These are phyloP conservation scores for Barbatosphaeria neglecta DNA, from an alignment of 495 filamentous ascomycete genomes.

Conservation along the genomic window DNA sequence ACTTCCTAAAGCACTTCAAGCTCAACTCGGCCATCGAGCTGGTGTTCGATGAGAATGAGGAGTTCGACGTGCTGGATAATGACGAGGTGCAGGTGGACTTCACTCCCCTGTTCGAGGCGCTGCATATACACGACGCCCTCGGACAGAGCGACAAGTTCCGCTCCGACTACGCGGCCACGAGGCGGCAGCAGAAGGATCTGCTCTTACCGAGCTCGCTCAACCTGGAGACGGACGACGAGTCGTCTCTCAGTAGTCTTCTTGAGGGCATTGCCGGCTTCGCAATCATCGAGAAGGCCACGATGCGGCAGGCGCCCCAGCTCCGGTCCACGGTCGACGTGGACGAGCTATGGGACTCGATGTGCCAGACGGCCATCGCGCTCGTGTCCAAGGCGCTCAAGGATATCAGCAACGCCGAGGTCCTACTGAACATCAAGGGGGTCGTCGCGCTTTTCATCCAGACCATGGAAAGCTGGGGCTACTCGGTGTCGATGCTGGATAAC, in stretches of 20 bases:
- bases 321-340: constrained; percentile 84
- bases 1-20: constrained; percentile 68
- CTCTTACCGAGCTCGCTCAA: constrained; percentile 63
- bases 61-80: constrained; percentile 89
- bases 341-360: constrained; percentile 98
- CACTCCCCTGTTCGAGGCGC: constrained; percentile 83
- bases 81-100: constrained; percentile 92
- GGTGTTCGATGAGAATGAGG: constrained; percentile 87
- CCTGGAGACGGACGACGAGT: constrained; percentile 60
- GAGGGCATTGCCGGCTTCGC: constrained; percentile 95
- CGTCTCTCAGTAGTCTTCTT: constrained; percentile 70
- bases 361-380: constrained; percentile 67
- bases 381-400: constrained; percentile 65
- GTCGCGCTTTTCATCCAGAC: constrained; percentile 94
- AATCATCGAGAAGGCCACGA: constrained; percentile 88
- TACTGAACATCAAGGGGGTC: constrained; percentile 84
- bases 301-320: constrained; percentile 71
- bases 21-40: constrained; percentile 93
- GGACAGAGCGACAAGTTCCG: constrained; percentile 87
- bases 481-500: constrained; percentile 64
- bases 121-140: constrained; percentile 93
- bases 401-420: constrained; percentile 69
- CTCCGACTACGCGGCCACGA: constrained; percentile 78
- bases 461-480: constrained; percentile 93
- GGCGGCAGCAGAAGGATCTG: constrained; percentile 83